Evolutionary conservation across 2,329 filamentous ascomycete species (phyloP).

Genomic region (Fonsecaea monophora): DNA sequence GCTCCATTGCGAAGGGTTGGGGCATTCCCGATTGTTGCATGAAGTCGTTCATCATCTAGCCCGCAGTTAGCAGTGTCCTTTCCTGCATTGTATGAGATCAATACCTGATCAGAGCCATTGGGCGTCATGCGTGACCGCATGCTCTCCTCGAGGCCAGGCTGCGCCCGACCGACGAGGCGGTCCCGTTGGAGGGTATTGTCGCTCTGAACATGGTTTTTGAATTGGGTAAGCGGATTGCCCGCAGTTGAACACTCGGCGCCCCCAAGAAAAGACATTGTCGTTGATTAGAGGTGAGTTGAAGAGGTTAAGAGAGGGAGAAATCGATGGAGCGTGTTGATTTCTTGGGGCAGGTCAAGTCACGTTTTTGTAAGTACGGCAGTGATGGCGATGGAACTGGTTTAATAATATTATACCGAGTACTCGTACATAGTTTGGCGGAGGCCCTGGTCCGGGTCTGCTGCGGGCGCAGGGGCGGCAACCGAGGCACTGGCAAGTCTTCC

Average conservation of each 20-base stretch:
- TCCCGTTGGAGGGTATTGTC: slow-evolving; percentile 95
- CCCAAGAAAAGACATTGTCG: slow-evolving; percentile 88
- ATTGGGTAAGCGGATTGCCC: slow-evolving; percentile 94
- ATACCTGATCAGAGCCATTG: slow-evolving; percentile 74
- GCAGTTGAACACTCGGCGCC: slow-evolving; percentile 96
- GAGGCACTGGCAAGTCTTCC: not conserved
- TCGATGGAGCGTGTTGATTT: not conserved
- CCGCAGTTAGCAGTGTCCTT: slow-evolving; percentile 41
- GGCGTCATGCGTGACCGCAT: slow-evolving; percentile 76
- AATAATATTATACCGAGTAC: slow-evolving; percentile 2
- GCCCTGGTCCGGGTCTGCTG: not conserved
- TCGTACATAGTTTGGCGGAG: not conserved
- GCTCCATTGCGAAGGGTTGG: slow-evolving; percentile 69
- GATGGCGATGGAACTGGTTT: slow-evolving; percentile 1
- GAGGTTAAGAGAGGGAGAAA: not conserved
- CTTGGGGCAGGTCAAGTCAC: slow-evolving; percentile 6
- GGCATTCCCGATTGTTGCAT: slow-evolving; percentile 73
- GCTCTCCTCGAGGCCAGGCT: slow-evolving; percentile 73
- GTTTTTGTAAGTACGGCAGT: not conserved
- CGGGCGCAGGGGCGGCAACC: not conserved
- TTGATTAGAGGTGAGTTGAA: not conserved
- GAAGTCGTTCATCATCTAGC: slow-evolving; percentile 90
- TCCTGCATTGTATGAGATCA: not conserved
- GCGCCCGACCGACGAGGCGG: slow-evolving; percentile 77
- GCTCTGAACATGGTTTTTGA: slow-evolving; percentile 95